Base-by-base conservation (phyloP, 805 yeast species). In the Lipomyces starkeyi region DNA sequence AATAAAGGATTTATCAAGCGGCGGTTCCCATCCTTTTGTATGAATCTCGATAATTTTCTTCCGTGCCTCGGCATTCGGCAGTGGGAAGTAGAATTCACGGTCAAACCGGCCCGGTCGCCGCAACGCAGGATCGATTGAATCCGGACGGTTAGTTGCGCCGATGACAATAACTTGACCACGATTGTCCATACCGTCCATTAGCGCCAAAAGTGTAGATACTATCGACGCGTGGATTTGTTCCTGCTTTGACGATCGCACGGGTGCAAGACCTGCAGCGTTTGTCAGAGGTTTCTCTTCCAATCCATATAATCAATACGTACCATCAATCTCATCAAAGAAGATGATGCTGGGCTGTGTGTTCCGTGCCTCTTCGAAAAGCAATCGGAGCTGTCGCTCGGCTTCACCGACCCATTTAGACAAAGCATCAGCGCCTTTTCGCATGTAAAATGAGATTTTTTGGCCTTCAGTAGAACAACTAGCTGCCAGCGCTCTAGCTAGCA, bases 121-220 rank as follows among this genome's bases (percentile, higher is more conserved):
- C 67, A 95, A 83, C 0, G 99, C 99, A 0, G 99, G 98, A 79
- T 95, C 99, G n/a, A 95, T 91, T 0, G 98, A 91, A 79, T 95
- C 98, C 0, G 99, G 99, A 76, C 99, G 83, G 79, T 95, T 95
- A 0, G 99, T 95, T 0, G 99, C 99, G 67, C 99, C 99, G 73
- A 95, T 93, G 2, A 95, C 97, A 71, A 95, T 94, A 22, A 95
- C 98, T 77, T 95, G 98, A 7, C 99, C 99, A 77, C 98, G 87
- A 73, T 93, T 93, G 77, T 94, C 98, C 98, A 95, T 95, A 74
- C 99, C 99, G 78, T 95, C 99, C 99, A 95, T 95, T 62, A 95
- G 81, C 0, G 99, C 98, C 71, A 95, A 84, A 74, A 95, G 81
- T 0, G 99, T 95, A 4, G 98, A 93, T 2, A 95, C 99, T 68